Evolutionary conservation across 371 early-diverging fungal species (phyloP), one percentile per base, ranked within the genome.

Genomic region (Rhizomucor pusillus): DNA sequence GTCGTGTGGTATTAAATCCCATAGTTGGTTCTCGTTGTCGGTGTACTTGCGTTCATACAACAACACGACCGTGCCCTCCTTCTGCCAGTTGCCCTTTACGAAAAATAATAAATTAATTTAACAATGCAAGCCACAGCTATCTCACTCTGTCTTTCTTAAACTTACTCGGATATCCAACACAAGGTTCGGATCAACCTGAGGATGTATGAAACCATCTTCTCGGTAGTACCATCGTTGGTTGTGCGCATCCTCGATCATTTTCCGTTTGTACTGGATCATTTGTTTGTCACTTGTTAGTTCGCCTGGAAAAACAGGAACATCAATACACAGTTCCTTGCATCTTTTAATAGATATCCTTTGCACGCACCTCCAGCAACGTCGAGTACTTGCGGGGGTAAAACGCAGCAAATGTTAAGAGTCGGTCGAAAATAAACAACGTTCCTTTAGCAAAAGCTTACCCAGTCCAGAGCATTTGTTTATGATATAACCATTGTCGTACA

Each of bases 201-300:
- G 79, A 49, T 78, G 75, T 25, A 78, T 68, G 51, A 73, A 68
- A 9, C 75, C 75, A 55, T 77, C 77, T 46, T 78, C 75, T 2
- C 75, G 71, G 43, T 75, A 78, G 43, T 63, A 71, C 79, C 79
- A 78, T 41, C 69, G 47, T 45, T 78, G 79, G 43, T 78, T 75
- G 1, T 78, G 67, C 5, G 73, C 71, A 33, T 70, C 73, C 35
- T 75, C 73, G 9, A 69, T 35, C 67, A 74, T 66, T 43, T 75
- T 78, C 35, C 79, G 63, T 25, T 64, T 70, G 43, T 75, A 73
- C 49, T 78, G 79, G 49, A 78, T 72, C 3, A 78, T 57, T 36
- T 68, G 73, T 44, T 66, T 73, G 50, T 77, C 74, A 41, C 63
- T 73, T 22, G 71, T 67, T 16, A 73, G 49, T 6, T 59, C 29